Evolutionary conservation across 1,284 basidiomycete species (phyloP).

Genomic region (Trichosporon asahii): DNA sequence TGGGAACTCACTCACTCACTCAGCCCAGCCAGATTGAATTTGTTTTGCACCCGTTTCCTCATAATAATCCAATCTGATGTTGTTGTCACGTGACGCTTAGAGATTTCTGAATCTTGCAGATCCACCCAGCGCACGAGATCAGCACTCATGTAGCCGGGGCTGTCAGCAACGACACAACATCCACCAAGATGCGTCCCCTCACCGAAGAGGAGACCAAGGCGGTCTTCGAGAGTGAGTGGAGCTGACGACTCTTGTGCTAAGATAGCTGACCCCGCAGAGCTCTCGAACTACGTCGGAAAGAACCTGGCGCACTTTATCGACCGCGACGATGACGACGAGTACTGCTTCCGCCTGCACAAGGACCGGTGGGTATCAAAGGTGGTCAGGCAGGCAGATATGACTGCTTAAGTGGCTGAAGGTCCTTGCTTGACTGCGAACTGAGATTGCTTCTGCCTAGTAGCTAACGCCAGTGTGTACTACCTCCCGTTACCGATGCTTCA

Average conservation of each 20-base stretch:
- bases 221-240: conserved; percentile 52
- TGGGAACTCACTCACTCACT: neutral
- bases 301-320: conserved; percentile 54
- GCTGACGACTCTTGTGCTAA: neutral
- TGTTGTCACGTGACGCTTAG: conserved; percentile 12
- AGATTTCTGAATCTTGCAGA: conserved; percentile 24
- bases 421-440: too few relatives aligned
- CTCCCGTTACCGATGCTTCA: conserved; percentile 91
- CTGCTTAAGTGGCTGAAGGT: too few relatives aligned
- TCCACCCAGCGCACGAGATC: neutral
- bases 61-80: conserved; percentile 16
- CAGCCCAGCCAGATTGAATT: conserved; percentile 3
- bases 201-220: conserved; percentile 55
- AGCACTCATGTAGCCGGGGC: neutral
- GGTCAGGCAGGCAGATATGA: neutral
- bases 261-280: conserved; percentile 33
- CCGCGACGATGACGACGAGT: conserved; percentile 53
- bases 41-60: conserved; percentile 13
- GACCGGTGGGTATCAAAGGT: conserved; percentile 58
- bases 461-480: conserved; percentile 67
- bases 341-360: conserved; percentile 86
- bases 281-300: conserved; percentile 54
- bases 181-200: conserved; percentile 48
- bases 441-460: too few relatives aligned
- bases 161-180: conserved; percentile 1